These are phyloP conservation scores for Chytriomyces sp. DNA, from an alignment of 192 early-diverging fungal species.

Conservation along the genomic window DNA sequence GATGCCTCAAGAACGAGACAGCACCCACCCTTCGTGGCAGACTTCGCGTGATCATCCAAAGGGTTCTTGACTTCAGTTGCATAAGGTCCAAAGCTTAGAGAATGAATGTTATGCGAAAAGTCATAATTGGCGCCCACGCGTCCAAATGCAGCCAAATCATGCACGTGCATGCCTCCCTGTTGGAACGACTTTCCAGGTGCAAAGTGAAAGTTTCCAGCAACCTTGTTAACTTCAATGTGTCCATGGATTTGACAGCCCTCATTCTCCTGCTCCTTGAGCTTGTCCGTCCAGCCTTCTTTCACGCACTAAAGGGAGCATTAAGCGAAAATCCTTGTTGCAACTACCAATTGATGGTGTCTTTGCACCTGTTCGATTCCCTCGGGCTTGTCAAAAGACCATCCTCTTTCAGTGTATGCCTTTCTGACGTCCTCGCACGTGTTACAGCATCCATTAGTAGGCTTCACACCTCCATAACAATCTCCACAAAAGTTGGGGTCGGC, in stretches of 20 bases:
- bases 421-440: slow-evolving; percentile 92
- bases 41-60: slow-evolving; percentile 64
- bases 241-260: slow-evolving; percentile 92
- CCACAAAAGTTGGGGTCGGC: slow-evolving; percentile 73
- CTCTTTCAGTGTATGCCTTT: slow-evolving; percentile 75
- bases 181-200: slow-evolving; percentile 83
- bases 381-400: slow-evolving; percentile 81
- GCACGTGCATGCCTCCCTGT: slow-evolving; percentile 71
- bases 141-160: slow-evolving; percentile 70
- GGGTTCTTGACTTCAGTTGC: slow-evolving; percentile 61
- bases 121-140: slow-evolving; percentile 61
- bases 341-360: neutral
- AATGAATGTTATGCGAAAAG: slow-evolving; percentile 81
- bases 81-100: slow-evolving; percentile 76
- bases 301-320: too few species aligned
- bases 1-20: neutral
- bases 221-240: slow-evolving; percentile 82
- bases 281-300: slow-evolving; percentile 78
- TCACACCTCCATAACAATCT: slow-evolving; percentile 79
- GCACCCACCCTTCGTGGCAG: slow-evolving; percentile 47
- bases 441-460: slow-evolving; percentile 80
- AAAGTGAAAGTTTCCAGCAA: slow-evolving; percentile 91
- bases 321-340: too few species aligned
- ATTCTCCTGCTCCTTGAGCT: slow-evolving; percentile 72
- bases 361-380: slow-evolving; percentile 80